Conservation (phyloP, 768 basidiomycete genomes). For the Xerocomellus amylosporus region DNA sequence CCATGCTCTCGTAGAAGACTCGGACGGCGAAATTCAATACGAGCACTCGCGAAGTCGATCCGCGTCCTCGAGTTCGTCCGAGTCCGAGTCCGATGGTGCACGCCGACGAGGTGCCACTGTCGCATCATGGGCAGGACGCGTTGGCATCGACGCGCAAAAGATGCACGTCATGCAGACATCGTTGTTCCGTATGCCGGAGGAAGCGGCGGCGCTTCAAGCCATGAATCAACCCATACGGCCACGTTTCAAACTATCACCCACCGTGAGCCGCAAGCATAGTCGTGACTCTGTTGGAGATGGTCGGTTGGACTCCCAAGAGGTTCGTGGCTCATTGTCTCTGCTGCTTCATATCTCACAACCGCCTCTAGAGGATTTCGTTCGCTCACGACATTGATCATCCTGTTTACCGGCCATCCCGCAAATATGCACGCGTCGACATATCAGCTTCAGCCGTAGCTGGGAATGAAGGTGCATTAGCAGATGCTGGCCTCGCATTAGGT, state of each 20-base stretch:
- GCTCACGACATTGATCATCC: slow-evolving; percentile 67
- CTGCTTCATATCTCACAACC: not conserved
- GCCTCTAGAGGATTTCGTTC: slow-evolving; percentile 69
- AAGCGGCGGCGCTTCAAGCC: slow-evolving; percentile 61
- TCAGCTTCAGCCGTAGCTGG: slow-evolving; percentile 63
- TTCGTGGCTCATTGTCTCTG: slow-evolving; percentile 28
- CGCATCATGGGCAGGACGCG: slow-evolving; percentile 68
- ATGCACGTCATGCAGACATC: slow-evolving; percentile 94
- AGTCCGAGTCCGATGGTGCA: slow-evolving; percentile 3
- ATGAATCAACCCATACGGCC: slow-evolving; percentile 42
- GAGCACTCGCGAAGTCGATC: slow-evolving; percentile 38
- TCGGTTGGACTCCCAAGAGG: slow-evolving; percentile 61
- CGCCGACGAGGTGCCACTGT: slow-evolving; percentile 42
- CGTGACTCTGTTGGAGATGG: slow-evolving; percentile 77
- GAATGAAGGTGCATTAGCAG: slow-evolving; percentile 62
- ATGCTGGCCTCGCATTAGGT: slow-evolving; percentile 84
- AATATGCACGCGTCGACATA: slow-evolving; percentile 72
- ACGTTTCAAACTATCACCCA: slow-evolving; percentile 36
- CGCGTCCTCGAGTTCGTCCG: slow-evolving; percentile 26
- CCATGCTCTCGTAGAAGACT: slow-evolving; percentile 50
- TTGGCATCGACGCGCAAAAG: slow-evolving; percentile 81
- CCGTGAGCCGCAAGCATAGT: slow-evolving; percentile 65
- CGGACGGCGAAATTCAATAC: slow-evolving; percentile 53
- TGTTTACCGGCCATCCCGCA: slow-evolving; percentile 70
- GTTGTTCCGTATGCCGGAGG: slow-evolving; percentile 75